Conservation (phyloP, 108 stramenopile species). For the Fistulifera pelliculosa region DNA sequence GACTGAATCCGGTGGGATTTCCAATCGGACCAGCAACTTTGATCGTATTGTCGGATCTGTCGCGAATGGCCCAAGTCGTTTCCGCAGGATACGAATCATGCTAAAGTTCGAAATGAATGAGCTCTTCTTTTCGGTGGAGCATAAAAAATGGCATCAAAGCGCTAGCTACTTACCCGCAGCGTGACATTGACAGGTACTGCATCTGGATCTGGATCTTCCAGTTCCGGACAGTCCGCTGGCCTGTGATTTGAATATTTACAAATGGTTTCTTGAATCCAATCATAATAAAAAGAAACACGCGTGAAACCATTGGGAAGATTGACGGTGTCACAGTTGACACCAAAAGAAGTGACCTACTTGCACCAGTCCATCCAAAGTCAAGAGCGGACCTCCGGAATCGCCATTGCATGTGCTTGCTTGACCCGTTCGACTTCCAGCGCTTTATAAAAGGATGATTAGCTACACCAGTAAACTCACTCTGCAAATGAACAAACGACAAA, state of each 20-base stretch:
- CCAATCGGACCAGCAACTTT: constrained; percentile 11
- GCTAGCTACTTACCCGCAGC: constrained; percentile 2
- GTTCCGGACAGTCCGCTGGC: neutral
- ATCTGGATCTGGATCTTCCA: neutral
- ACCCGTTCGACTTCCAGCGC: neutral
- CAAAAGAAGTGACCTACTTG: constrained; percentile 14
- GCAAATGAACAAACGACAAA: too few relatives aligned
- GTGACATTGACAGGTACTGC: neutral
- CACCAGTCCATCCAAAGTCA: neutral
- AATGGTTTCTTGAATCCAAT: constrained; percentile 13
- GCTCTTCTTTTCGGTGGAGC: too few relatives aligned
- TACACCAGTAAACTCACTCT: too few relatives aligned
- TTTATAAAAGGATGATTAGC: neutral
- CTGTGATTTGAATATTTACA: constrained; percentile 1
- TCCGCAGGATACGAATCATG: constrained; percentile 16
- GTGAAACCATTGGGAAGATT: constrained; percentile 14
- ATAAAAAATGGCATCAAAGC: too few relatives aligned
- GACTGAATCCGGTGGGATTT: neutral
- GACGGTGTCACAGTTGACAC: neutral
- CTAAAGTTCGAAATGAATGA: too few relatives aligned
- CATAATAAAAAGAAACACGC: constrained; percentile 12
- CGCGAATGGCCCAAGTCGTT: constrained; percentile 12
- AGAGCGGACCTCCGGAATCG: constrained; percentile 16
- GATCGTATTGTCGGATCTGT: neutral
- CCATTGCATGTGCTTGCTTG: constrained; percentile 5